Evolutionary conservation across 2,329 filamentous ascomycete species (phyloP), one percentile per base, ranked within the genome.

Genomic region (Colletotrichum sansevieriae): DNA sequence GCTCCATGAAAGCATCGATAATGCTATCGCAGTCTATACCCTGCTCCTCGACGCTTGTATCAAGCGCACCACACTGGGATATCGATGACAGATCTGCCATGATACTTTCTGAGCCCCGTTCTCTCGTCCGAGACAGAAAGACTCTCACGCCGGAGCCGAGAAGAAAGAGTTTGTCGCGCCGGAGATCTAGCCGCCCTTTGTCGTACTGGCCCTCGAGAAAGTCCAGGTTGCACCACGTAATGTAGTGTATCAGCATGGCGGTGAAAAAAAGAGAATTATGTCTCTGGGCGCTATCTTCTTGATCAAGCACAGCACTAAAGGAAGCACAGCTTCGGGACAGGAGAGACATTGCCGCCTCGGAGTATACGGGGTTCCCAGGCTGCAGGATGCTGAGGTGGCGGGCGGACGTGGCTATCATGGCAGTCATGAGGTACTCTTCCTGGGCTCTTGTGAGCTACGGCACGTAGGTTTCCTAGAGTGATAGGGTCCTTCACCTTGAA

Each of bases 161-260:
- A 11, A 73, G 73, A 61, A 76, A 76, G 4, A 78, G 72, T 22
- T 72, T 71, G 64, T 78, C 77, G 5, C 55, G 58, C 0, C 70
- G 72, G 10, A 78, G 72, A 29, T 77, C 72, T 9, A 70, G 65
- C 4, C 39, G 37, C 33, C 9, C 18, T 3, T 22, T 3, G 10
- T 12, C 47, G 11, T 5, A 1, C 13, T 60, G 66, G 6, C 52
- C 22, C 13, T 75, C 74, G 20, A 76, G 69, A 55, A 76, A 76
- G 5, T 68, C 70, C 3, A 76, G 57, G 49, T 77, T 71, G 49
- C 71, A 72, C 76, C 76, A 78, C 8, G 73, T 71, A n/a, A 78
- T 72, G 49, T 76, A 75, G 25, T 77, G 74, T 57, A 78, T 73
- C 11, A 77, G 70, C 55, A 75, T 71, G n/a, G 74, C 72, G 2